Evolutionary conservation across 1,284 basidiomycete genomes (phyloP), one percentile per base, ranked within the genome.

Genomic region (Melanopsichium pennsylvanicum): DNA sequence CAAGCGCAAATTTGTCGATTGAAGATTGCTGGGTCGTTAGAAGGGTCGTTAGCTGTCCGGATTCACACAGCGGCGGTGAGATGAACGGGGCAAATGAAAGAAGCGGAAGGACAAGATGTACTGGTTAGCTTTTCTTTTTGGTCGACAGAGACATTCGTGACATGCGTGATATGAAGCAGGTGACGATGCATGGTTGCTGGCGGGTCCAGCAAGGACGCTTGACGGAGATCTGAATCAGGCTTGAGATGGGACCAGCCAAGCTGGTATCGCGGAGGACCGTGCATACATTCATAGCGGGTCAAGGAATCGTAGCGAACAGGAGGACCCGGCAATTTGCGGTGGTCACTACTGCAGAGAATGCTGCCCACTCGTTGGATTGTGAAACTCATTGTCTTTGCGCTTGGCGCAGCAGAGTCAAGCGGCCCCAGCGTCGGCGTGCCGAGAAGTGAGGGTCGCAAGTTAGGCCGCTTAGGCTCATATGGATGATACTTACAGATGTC

Each of bases 11-110:
- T 18, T 39, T 32, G 39, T 35, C 22, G 39, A 41, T 40, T n/a
- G 15, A 41, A 9, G 36, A 47, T 34, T 31, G 60, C 35, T 57
- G 47, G 60, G 54, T 63, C 60, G 60, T 63, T 40, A 63, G 29
- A 43, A 33, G 54, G n/a, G 54, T 63, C 60, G 60, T 63, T 57
- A 63, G 44, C 52, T 63, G 38, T 36, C 13, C 39, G 33, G 32
- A 35, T 31, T 13, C 27, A 29, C 27, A 29, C 27, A 49, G 31
- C 16, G 32, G 25, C 12, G n/a, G 3, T 10, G 16, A 32, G 42
- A 51, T 38, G 44, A 60, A 47, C 23, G 32, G 10, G 33, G 26
- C 15, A 31, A 40, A 54, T 49, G 58, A 49, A 49, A 21, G 31
- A 39, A 22, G 23, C 38, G 29, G 31, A n/a, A n/a, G n/a, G 35